A percentile compares a stretch with the other conserved stretches of the same genome.
These are phyloP conservation scores for Ajuga chamaepitys DNA, from an alignment of 257 asterid species.

Conservation along the genomic window DNA sequence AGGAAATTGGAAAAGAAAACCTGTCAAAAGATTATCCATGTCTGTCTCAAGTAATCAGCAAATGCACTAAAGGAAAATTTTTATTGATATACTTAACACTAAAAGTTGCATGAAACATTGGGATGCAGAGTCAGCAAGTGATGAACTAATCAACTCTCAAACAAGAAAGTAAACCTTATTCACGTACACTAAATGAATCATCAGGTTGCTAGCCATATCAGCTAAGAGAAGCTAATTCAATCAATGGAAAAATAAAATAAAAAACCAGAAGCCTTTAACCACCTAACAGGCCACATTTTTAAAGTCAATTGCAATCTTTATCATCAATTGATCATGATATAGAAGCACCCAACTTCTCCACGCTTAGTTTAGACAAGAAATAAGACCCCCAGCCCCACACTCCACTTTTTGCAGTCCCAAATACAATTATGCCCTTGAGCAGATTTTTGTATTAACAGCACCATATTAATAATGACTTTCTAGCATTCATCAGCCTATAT, in stretches of 20 bases:
- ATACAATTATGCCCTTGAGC: neutral
- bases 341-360: neutral
- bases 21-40: slow-evolving; percentile 21
- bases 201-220: neutral
- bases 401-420: neutral
- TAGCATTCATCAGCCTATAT: neutral
- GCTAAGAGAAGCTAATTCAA: neutral
- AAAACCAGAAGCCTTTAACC: slow-evolving; percentile 8
- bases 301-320: neutral
- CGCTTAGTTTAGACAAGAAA: neutral
- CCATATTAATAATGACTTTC: neutral
- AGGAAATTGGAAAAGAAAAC: slow-evolving; percentile 24
- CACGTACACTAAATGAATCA: neutral
- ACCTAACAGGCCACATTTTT: neutral
- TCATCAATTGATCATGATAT: neutral
- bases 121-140: neutral
- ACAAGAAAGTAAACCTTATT: neutral
- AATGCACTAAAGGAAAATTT: slow-evolving; percentile 2
- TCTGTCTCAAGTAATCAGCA: slow-evolving; percentile 1
- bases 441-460: neutral
- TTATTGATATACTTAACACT: neutral
- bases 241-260: slow-evolving; percentile 3
- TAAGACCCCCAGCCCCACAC: neutral
- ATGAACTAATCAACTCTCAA: neutral
- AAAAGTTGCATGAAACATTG: neutral